Percentiles rank a stretch among this genome's conserved stretches.
Evolutionary conservation across 257 asterid species (phyloP).

Genomic region (Solanum lignicaule): DNA sequence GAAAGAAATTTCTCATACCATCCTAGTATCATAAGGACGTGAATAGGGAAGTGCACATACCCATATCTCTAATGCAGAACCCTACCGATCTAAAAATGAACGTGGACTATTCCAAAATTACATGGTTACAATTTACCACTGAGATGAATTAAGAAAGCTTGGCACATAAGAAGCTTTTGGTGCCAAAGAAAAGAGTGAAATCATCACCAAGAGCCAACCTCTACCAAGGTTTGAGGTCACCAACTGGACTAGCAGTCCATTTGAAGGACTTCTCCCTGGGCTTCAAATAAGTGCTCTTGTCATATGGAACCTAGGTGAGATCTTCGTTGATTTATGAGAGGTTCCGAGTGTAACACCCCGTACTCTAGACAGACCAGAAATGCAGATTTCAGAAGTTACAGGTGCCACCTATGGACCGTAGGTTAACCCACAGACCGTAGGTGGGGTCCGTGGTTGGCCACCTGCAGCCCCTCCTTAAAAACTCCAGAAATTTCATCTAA

Average conservation of each 20-base stretch:
- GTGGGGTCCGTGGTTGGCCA: no score
- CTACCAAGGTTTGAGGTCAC: conserved; percentile 81
- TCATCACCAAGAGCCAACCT: neutral
- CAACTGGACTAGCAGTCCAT: conserved; percentile 87
- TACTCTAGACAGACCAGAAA: no score
- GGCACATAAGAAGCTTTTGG: neutral
- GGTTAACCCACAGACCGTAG: no score
- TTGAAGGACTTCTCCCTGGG: conserved; percentile 52
- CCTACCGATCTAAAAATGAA: neutral
- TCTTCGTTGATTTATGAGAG: no score
- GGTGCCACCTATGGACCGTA: no score
- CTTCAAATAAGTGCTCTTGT: conserved; percentile 30
- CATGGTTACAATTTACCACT: neutral
- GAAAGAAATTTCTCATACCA: neutral
- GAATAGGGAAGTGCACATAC: neutral
- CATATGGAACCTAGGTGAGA: conserved; percentile 32
- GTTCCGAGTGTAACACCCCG: no score
- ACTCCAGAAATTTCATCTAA: no score
- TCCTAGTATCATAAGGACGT: neutral
- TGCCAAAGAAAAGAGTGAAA: neutral
- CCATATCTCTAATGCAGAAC: neutral
- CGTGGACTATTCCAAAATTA: no score
- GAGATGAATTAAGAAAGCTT: neutral
- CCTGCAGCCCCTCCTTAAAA: no score
- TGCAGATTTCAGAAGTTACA: no score